Base-by-base conservation (phyloP, 2,329 filamentous ascomycete genomes). In the Talaromyces pinophilus region DNA sequence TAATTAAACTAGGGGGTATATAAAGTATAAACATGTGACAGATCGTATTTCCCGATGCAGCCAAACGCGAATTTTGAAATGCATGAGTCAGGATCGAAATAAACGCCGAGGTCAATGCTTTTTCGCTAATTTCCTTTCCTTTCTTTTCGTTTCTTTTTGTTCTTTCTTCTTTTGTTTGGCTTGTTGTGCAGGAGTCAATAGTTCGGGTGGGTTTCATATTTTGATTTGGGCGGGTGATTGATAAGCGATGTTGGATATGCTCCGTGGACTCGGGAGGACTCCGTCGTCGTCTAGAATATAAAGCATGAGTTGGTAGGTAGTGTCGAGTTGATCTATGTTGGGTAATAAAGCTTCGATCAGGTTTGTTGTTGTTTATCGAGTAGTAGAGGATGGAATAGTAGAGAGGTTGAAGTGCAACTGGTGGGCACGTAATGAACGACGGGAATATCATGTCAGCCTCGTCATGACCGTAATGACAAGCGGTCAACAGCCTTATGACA, bases 41-140 rank as follows among this genome's bases (percentile, higher is more conserved):
- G 52, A 25, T 38, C 52, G 52, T 57, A 22, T 15, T 57, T 35
- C 33, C 30, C 33, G n/a, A 38, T 13, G 28, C 30, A 35, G 30
- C 19, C 52, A 35, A 30, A 13, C 8, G 52, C 52, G 52, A 5
- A 22, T 33, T 35, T 15, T 17, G 48, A 19, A 15, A n/a, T 8
- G n/a, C 19, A 38, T 19, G 54, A 40, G 33, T 57, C 54, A 57
- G 33, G n/a, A 40, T 57, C 19, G 52, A 38, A 55, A 38, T 57
- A 57, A 55, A 57, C 54, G 54, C 54, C 33, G 33, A 57, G 19
- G 33, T 25, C 33, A 57, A 57, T 57, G 54, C 54, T 57, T 38
- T 42, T 40, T 15, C 17, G 28, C n/a, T 40, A 22, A 4, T 35
- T 15, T 22, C 10, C 22, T 35, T 35, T 22, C 10, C 15, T 35